A percentile compares a stretch with the other conserved stretches of the same genome.
These are phyloP conservation scores for Apiosordaria backusii DNA, from an alignment of 495 filamentous ascomycete genomes.

Conservation along the genomic window DNA sequence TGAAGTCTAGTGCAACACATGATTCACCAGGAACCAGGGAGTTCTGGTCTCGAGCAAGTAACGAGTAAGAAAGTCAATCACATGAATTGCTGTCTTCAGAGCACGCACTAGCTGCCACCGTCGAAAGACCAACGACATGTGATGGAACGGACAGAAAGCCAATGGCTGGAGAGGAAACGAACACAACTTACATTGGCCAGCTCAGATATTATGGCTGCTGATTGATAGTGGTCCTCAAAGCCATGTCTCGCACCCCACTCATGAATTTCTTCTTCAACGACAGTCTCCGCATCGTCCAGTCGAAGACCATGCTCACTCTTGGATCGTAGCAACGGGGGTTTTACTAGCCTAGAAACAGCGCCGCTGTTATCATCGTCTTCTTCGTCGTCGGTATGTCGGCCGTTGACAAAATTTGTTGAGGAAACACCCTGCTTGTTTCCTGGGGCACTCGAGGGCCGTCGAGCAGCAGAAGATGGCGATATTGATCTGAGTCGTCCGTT, in stretches of 20 bases:
- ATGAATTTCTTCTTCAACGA: constrained; percentile 34
- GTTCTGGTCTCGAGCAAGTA: too few relatives aligned
- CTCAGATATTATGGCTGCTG: constrained; percentile 59
- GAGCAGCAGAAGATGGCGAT: constrained; percentile 15
- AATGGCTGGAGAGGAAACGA: constrained; percentile 1
- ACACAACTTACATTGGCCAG: constrained; percentile 51
- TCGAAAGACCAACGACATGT: neutral
- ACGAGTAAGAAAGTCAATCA: neutral
- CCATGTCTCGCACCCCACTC: constrained; percentile 60
- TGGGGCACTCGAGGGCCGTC: constrained; percentile 34
- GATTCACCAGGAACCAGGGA: too few relatives aligned
- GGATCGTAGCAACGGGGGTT: constrained; percentile 60
- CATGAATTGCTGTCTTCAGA: neutral
- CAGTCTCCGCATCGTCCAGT: constrained; percentile 33
- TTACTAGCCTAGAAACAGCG: constrained; percentile 38
- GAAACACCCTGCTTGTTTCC: constrained; percentile 21
- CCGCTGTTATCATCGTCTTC: constrained; percentile 30
- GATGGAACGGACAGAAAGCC: neutral
- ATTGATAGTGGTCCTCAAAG: constrained; percentile 67
- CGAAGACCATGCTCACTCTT: constrained; percentile 67
- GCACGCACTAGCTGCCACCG: neutral
- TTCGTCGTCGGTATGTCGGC: constrained; percentile 14
- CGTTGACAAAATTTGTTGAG: constrained; percentile 7
- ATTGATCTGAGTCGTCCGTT: constrained; percentile 17
- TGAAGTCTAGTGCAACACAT: too few relatives aligned